These are phyloP conservation scores for Aspergillus sp. DNA, from an alignment of 2,329 filamentous ascomycete species.

Conservation along the genomic window DNA sequence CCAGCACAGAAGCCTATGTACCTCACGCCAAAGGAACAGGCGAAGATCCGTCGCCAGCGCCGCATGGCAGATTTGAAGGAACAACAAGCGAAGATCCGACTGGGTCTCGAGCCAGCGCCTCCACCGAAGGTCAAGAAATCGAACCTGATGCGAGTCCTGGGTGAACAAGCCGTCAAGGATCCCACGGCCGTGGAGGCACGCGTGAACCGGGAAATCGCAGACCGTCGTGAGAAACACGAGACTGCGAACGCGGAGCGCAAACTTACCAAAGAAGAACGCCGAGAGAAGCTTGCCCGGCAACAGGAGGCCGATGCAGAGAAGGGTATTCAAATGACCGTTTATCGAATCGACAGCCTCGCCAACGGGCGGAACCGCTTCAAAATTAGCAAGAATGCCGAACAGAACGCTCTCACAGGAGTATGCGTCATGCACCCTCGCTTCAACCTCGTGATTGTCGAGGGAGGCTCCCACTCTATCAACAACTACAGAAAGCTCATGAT, in stretches of 20 bases:
- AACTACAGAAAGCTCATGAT: constrained; percentile 93
- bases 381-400: constrained; percentile 87
- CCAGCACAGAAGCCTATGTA: constrained; percentile 86
- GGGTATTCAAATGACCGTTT: constrained; percentile 83
- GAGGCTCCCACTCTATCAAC: constrained; percentile 77
- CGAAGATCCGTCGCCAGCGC: constrained; percentile 84
- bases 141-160: constrained; percentile 95
- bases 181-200: constrained; percentile 94
- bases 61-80: constrained; percentile 94
- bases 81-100: constrained; percentile 89
- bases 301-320: constrained; percentile 86
- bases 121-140: constrained; percentile 96
- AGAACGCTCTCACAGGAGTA: constrained; percentile 82
- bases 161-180: constrained; percentile 90
- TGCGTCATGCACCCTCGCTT: constrained; percentile 89
- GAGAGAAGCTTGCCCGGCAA: constrained; percentile 78
- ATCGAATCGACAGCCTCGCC: constrained; percentile 83
- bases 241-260: constrained; percentile 79
- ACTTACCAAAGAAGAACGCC: constrained; percentile 81
- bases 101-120: constrained; percentile 85
- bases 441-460: constrained; percentile 88
- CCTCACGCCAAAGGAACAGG: constrained; percentile 85
- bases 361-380: constrained; percentile 95
- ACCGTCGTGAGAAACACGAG: constrained; percentile 77
- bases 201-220: constrained; percentile 89